A percentile compares a stretch with the other conserved stretches of the same genome.
Evolutionary conservation across 2,329 filamentous ascomycete species (phyloP).

Genomic region (Xylariaceae sp.): DNA sequence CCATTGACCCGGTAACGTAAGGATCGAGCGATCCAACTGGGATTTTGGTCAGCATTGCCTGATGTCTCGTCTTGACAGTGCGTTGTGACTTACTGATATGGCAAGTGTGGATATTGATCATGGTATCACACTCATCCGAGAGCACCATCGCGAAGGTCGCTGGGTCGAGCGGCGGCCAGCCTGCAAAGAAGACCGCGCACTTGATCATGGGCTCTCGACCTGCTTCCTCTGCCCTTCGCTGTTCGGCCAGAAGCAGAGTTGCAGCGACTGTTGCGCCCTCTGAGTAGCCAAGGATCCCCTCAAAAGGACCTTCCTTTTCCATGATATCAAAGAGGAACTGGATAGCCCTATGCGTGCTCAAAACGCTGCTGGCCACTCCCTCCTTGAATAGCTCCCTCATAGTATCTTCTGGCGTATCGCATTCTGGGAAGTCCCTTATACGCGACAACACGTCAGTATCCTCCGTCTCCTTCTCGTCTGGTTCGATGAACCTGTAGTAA

Average conservation of each 20-base stretch:
- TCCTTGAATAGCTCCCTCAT: conserved; percentile 46
- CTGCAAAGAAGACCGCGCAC: conserved; percentile 48
- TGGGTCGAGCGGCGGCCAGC: conserved; percentile 49
- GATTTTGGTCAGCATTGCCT: conserved; percentile 9
- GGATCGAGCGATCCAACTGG: conserved; percentile 53
- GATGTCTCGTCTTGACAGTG: background rate
- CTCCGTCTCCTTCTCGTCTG: conserved; percentile 36
- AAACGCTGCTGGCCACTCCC: conserved; percentile 32
- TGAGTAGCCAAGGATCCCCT: conserved; percentile 29
- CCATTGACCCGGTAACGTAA: conserved; percentile 56
- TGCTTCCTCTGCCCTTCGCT: conserved; percentile 21
- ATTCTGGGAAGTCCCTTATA: conserved; percentile 51
- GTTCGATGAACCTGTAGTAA: conserved; percentile 52
- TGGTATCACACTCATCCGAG: conserved; percentile 42
- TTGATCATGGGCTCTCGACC: conserved; percentile 35
- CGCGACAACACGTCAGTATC: conserved; percentile 44
- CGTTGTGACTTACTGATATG: conserved; percentile 40
- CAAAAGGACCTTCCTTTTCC: conserved; percentile 28
- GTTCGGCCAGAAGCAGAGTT: conserved; percentile 26
- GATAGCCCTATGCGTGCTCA: conserved; percentile 37
- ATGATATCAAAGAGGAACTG: conserved; percentile 33
- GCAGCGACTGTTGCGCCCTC: conserved; percentile 27
- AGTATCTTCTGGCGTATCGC: conserved; percentile 49
- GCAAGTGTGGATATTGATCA: conserved; percentile 48
- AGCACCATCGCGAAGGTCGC: conserved; percentile 40